Base-by-base conservation (phyloP, 202 grass and related monocot species). In the Schoenoplectus tabernaemontani region DNA sequence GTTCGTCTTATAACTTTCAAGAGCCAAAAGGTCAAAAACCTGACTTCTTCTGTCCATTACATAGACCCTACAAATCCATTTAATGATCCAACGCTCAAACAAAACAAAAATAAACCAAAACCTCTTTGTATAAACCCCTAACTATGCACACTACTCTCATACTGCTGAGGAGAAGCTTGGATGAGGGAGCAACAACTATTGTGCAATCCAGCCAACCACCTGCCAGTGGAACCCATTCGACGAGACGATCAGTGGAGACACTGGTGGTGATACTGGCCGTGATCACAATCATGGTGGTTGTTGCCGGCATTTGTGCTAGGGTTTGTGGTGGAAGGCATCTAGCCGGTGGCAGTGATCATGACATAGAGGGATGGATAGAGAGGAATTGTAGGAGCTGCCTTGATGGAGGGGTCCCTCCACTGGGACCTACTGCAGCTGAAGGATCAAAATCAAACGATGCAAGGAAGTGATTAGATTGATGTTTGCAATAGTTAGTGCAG, bases 261-360 rank as follows among this genome's bases (percentile, higher is more conserved):
- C 78, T 96, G 83, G 90, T 96, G 71, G 93, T 96, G 86, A 89
- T 96, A 81, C 23, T 96, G 28, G 90, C 93, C 12, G 90, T 81
- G 9, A 96, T 96, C 80, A 89, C 87, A 83, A 89, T 96, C 54
- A 84, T 85, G 43, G 93, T 83, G 59, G 90, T 87, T 79, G 62
- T 93, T n/a, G 90, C 90, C 8, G 93, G 93, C 74, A 59, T 93
- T 62, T 81, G 89, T 59, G 93, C 90, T 15, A 83, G 93, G 77
- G 84, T 78, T 67, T 96, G 93, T 78, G 90, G 90, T 2, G 90
- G 93, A 0, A 83, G 83, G 39, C 90, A 87, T 81, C 78, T 87
- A 32, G 22, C 39, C 17, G 80, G 84, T 5, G 81, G 80, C 79
- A 70, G 43, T 5, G 83, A 93, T 78, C 59, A 43, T 16, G 90